These are phyloP conservation scores for Tuber melanosporum DNA, from an alignment of 495 filamentous ascomycete species.

Conservation along the genomic window DNA sequence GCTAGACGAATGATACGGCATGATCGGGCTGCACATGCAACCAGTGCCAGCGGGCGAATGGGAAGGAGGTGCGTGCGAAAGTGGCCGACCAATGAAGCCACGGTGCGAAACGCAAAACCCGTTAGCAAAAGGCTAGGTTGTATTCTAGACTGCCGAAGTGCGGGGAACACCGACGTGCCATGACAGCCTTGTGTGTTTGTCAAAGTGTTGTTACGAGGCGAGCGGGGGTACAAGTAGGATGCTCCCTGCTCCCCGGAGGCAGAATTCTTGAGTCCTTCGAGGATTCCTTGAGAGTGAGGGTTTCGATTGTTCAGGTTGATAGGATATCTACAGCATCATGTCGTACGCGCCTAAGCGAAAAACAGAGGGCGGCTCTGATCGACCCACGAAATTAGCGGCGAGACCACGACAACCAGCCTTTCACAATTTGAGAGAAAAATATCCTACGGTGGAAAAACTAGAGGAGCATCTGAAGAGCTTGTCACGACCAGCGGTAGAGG, in stretches of 20 bases:
- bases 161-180: not conserved
- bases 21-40: not conserved
- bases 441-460: slow-evolving; percentile 8
- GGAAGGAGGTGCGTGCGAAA: not conserved
- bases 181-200: not conserved
- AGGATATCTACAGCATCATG: not conserved
- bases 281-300: not conserved
- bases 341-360: slow-evolving; percentile 2
- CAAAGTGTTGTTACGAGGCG: not conserved
- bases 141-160: slow-evolving; percentile 1
- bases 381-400: not conserved
- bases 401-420: slow-evolving; percentile 7
- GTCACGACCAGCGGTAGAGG: slow-evolving; percentile 3
- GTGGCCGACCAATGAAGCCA: not conserved
- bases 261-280: not conserved
- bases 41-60: not conserved
- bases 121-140: not conserved
- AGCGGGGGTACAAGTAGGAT: not conserved
- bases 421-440: slow-evolving; percentile 9
- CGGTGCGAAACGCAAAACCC: slow-evolving; percentile 1
- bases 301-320: not conserved
- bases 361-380: not conserved
- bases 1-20: slow-evolving; percentile 1
- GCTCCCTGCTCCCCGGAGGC: not conserved
- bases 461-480: slow-evolving; percentile 16